Conservation (phyloP, 768 basidiomycete genomes). For the Floccularia luteovirens region DNA sequence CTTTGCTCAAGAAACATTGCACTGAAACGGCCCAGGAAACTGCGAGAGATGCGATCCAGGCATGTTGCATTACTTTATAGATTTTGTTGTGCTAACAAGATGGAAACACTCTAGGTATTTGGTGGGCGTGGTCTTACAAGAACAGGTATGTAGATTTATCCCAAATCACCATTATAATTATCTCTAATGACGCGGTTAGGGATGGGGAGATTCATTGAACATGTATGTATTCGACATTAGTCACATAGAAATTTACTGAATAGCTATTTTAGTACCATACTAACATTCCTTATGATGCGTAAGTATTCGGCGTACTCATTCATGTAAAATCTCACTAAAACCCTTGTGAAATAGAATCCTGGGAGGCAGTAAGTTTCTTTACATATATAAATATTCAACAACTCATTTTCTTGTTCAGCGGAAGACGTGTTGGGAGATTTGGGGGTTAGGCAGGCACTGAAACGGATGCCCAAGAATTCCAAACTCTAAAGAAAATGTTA, state of each 20-base stretch:
- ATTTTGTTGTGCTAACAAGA: too few relatives aligned
- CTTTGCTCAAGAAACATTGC: slow-evolving; percentile 69
- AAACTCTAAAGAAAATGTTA: slow-evolving; percentile 12
- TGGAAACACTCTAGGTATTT: slow-evolving; percentile 49
- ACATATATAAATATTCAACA: background rate
- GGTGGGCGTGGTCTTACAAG: slow-evolving; percentile 82
- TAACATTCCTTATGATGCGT: slow-evolving; percentile 8
- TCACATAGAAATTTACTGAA: background rate
- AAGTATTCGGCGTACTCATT: slow-evolving; percentile 1
- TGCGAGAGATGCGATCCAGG: slow-evolving; percentile 62
- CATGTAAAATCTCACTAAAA: background rate
- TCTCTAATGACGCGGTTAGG: background rate
- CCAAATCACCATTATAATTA: background rate
- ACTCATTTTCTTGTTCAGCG: slow-evolving; percentile 7
- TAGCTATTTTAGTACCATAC: slow-evolving; percentile 7
- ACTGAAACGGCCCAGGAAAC: slow-evolving; percentile 76
- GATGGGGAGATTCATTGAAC: slow-evolving; percentile 9
- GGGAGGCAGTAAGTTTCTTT: slow-evolving; percentile 5
- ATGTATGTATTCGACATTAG: slow-evolving; percentile 4
- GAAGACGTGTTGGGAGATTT: slow-evolving; percentile 24
- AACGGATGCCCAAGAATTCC: slow-evolving; percentile 24
- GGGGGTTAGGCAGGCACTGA: slow-evolving; percentile 23
- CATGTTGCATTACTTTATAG: slow-evolving; percentile 5
- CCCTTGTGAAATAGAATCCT: slow-evolving; percentile 1
- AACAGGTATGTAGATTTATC: slow-evolving; percentile 43